Evolutionary conservation across 2,329 filamentous ascomycete genomes (phyloP), one percentile per base, ranked within the genome.

Genomic region (Stagonosporopsis rhizophila): DNA sequence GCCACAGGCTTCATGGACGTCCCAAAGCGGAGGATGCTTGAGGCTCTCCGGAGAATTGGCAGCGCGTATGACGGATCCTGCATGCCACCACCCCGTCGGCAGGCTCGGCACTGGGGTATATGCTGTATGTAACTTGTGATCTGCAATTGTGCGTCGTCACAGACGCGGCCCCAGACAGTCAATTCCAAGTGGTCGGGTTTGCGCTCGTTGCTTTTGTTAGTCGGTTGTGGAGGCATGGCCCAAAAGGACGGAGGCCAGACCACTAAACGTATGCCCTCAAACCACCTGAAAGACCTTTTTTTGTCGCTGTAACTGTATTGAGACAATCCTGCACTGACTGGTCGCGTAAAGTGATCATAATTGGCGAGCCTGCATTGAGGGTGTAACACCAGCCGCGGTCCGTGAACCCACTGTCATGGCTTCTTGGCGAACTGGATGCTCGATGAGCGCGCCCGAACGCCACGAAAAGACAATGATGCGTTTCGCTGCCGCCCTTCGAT

Each of bases 381-480:
- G 57, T 56, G 60, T 62, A 50, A 53, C 60, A 56, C 51, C 48
- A 40, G 27, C 23, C 30, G 27, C 46, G 38, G 35, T 23, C 42
- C 27, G 28, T 30, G n/a, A 34, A 34, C 42, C 28, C 27, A 30
- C 45, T 32, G 32, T 38, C 56, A 52, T 58, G 56, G 56, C 58
- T 53, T 51, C 60, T 58, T 60, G 62, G 56, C 49, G 50, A 46
- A 50, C 50, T 44, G 37, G 34, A 53, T 50, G 49, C 42, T 63
- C 58, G 40, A 64, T 52, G 41, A 51, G 62, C 57, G 56, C 61
- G 56, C 60, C 58, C 56, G 46, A 63, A 61, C 66, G 67, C 67
- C 66, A 70, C 65, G 54, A 62, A 59, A 52, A 59, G 60, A 61
- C 60, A 60, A 67, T 60, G 47, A 66, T 66, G 65, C 64, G 56